Conservation (phyloP, 2,329 filamentous ascomycete species). For the Onygenales sp. region DNA sequence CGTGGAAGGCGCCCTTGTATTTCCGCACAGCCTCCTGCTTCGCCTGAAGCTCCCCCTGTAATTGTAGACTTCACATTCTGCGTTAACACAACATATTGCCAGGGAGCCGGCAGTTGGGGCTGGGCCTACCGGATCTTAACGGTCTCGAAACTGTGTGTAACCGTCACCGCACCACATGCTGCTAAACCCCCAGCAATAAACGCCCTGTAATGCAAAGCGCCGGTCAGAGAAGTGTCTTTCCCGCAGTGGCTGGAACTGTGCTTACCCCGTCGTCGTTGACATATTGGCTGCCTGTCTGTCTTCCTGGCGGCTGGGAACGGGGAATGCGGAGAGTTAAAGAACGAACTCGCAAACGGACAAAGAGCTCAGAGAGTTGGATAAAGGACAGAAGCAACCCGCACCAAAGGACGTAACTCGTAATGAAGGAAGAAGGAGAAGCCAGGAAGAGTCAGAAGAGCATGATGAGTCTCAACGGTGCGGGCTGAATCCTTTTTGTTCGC, state of each 20-base stretch:
- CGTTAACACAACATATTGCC: constrained; percentile 4
- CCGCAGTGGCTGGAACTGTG: background rate
- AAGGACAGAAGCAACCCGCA: background rate
- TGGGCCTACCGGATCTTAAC: constrained; percentile 85
- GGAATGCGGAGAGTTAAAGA: background rate
- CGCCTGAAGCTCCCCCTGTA: constrained; percentile 88
- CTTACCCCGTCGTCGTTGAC: constrained; percentile 46
- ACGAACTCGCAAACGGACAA: background rate
- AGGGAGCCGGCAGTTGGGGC: background rate
- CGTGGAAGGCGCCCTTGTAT: constrained; percentile 87
- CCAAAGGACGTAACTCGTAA: background rate
- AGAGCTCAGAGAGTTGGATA: background rate
- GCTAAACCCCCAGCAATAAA: constrained; percentile 96
- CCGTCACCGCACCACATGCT: constrained; percentile 92
- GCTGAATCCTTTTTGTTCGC: too few species aligned
- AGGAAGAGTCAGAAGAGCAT: background rate
- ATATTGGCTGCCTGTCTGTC: constrained; percentile 22
- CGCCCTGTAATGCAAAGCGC: constrained; percentile 43
- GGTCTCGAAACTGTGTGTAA: constrained; percentile 96
- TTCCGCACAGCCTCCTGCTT: constrained; percentile 77
- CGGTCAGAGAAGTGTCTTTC: constrained; percentile 6
- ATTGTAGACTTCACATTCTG: constrained; percentile 59
- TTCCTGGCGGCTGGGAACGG: background rate
- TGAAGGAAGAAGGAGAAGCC: background rate
- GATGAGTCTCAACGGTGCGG: too few species aligned